Evolutionary conservation across 495 filamentous ascomycete species (phyloP), one percentile per base, ranked within the genome.

Genomic region (Penicillium turbatum): DNA sequence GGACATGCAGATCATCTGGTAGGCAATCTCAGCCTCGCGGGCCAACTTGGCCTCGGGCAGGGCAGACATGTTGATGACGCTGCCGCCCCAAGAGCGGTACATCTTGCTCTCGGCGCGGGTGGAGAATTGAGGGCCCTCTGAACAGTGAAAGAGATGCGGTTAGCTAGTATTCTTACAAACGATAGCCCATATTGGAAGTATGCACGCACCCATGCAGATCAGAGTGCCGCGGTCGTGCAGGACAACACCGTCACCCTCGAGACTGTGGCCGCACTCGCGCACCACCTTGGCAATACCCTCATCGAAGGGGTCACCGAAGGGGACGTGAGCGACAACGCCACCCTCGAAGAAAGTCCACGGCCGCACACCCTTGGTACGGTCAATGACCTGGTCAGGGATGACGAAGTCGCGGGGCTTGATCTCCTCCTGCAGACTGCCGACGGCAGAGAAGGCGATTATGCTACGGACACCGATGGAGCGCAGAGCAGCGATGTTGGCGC

Each of bases 1-100:
- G 26, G 87, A 86, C 95, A 99, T 99, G 78, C 92, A 97, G 60
- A 99, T 92, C 82, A 97, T 92, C 74, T 92, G 89, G 65, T 96
- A 97, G 13, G 86, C 87, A 57, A 99, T 86, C 75, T 99, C 95
- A 5, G 95, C 95, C 76, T 99, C 93, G 30, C 88, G 81, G 26
- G 93, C 93, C 11, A 99, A 83, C 77, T 97, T 97, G 30, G 92
- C 86, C 76, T 99, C 93, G 21, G 93, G 93, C n/a, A 97, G 79
- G 19, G 86, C 84, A 47, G 87, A 92, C 93, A 99, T 99, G 78
- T 97, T 97, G 76, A 99, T 96, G 3, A 96, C 86, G 55, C 78
- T 84, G 41, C 90, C 90, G 66, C 90, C 90, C 86, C 89, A 95
- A 43, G 83, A 77, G 53, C 95, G 90, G 81, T 99, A 99, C 69